Evolutionary conservation across 1,284 basidiomycete genomes (phyloP).

Genomic region (Apiotrichum gracile): DNA sequence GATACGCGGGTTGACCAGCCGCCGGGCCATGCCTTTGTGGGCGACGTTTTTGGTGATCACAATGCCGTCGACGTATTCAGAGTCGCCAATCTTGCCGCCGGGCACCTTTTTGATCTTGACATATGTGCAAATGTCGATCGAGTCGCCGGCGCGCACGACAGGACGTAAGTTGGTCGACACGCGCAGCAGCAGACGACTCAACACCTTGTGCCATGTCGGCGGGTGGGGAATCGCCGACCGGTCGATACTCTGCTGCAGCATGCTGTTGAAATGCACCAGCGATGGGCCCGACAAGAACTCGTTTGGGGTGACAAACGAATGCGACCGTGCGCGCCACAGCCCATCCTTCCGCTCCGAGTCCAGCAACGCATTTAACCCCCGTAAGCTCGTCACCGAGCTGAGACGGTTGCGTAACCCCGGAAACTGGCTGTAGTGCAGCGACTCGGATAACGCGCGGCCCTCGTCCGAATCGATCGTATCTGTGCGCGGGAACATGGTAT

Average conservation of each 20-base stretch:
- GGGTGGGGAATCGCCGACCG: constrained; percentile 68
- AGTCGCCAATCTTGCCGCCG: constrained; percentile 83
- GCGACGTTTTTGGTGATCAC: constrained; percentile 98
- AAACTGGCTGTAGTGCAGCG: constrained; percentile 12
- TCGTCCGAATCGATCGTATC: constrained; percentile 33
- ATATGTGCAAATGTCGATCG: constrained; percentile 86
- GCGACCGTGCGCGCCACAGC: constrained; percentile 41
- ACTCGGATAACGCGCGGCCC: constrained; percentile 23
- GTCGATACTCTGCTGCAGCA: constrained; percentile 67
- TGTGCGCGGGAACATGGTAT: constrained; percentile 33
- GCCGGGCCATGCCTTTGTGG: constrained; percentile 65
- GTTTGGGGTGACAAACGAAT: constrained; percentile 33
- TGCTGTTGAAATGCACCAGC: constrained; percentile 76
- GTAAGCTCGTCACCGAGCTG: constrained; percentile 34
- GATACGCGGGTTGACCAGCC: constrained; percentile 63
- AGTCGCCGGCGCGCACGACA: constrained; percentile 58
- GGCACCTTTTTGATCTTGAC: constrained; percentile 99
- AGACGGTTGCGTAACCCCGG: constrained; percentile 33
- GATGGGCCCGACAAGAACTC: constrained; percentile 71
- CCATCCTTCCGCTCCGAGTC: constrained; percentile 40
- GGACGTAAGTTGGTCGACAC: constrained; percentile 44
- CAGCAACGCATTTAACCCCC: constrained; percentile 38
- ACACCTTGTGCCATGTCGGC: constrained; percentile 75
- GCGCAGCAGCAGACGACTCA: constrained; percentile 58
- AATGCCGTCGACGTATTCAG: constrained; percentile 93